phyloP scores from a whole-genome alignment of 306 rosid genomes.

The Pterocarpus santalinus region DNA sequence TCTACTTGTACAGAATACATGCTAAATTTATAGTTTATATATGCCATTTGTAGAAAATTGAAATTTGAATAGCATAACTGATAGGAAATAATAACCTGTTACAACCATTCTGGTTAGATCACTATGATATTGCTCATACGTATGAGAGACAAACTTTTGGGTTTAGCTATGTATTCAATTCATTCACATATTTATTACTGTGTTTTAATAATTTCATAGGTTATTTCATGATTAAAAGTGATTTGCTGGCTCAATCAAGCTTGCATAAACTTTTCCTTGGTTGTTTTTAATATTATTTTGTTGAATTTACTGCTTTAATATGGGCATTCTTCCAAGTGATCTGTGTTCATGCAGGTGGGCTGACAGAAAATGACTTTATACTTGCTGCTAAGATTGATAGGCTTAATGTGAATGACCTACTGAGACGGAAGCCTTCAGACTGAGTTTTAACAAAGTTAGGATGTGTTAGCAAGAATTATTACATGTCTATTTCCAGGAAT shows the following conservation, averaged over 20 bases:
- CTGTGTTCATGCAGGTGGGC: conserved; percentile 65
- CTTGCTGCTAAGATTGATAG: conserved; percentile 81
- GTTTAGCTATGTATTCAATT: conserved; percentile 1
- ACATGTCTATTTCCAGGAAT: neutral
- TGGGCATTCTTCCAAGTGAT: conserved; percentile 8
- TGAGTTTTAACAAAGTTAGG: conserved; percentile 15
- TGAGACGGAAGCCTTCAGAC: conserved; percentile 59
- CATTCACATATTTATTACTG: neutral
- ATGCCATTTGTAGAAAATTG: neutral
- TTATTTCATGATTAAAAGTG: conserved; percentile 11
- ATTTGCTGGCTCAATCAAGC: conserved; percentile 12
- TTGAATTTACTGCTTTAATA: neutral
- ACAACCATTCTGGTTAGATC: neutral
- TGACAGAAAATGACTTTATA: conserved; percentile 90
- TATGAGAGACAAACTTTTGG: neutral
- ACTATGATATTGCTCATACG: neutral
- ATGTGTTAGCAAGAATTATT: neutral
- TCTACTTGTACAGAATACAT: neutral
- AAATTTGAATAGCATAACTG: neutral
- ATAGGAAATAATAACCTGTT: neutral
- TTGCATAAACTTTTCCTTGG: neutral
- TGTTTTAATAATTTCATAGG: neutral
- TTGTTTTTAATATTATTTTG: neutral
- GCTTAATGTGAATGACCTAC: conserved; percentile 58
- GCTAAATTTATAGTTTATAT: neutral